These are phyloP conservation scores for Trichomonas vaginalis DNA, from an alignment of 208 protist species.

Conservation along the genomic window DNA sequence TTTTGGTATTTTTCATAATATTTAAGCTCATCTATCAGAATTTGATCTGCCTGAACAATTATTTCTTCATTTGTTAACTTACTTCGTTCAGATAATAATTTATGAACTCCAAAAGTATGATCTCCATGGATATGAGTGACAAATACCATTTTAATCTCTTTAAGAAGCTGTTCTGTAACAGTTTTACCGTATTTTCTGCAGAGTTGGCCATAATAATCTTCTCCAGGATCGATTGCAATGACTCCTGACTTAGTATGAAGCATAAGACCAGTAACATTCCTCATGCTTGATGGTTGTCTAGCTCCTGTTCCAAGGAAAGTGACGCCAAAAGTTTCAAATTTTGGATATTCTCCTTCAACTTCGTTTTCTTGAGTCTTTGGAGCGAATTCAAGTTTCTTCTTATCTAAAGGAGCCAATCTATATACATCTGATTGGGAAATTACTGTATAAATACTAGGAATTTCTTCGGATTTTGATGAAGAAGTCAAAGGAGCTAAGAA, in stretches of 20 bases:
- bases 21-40: background rate
- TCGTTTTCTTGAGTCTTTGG: background rate
- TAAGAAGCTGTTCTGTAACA: background rate
- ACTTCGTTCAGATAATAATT: background rate
- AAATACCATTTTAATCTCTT: background rate
- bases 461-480: background rate
- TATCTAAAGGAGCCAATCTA: background rate
- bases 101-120: background rate
- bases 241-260: background rate
- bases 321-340: background rate
- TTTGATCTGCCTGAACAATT: background rate
- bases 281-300: background rate
- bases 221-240: background rate
- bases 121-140: background rate
- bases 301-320: background rate
- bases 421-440: background rate
- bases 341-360: background rate
- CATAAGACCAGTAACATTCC: background rate
- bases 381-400: background rate
- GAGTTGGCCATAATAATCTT: background rate
- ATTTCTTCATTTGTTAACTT: background rate
- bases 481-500: no score
- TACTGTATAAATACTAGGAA: background rate
- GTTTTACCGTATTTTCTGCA: background rate
- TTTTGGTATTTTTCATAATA: background rate